Base-by-base conservation (phyloP, 768 basidiomycete genomes). In the Amanita rubescens region DNA sequence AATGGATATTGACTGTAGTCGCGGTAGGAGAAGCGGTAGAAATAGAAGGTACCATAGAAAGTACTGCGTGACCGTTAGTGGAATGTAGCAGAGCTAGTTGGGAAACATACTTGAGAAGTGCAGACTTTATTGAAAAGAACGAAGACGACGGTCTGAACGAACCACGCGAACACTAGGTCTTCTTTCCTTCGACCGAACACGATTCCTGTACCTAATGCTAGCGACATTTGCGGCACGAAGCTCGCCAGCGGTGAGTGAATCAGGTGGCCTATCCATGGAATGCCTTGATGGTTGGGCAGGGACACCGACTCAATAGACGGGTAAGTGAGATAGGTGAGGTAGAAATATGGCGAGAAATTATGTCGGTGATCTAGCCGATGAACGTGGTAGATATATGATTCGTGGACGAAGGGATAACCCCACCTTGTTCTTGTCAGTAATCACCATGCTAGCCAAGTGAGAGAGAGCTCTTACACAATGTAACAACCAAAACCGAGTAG, bases 41-140 rank as follows among this genome's bases (percentile, higher is more conserved):
- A 98, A 81, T 47, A 93, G 81, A 12, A 92, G 81, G 65, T 94
- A 97, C 96, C 96, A 99, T 35, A 95, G 75, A 70, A 98, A 99
- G 67, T 99, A 99, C 89, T 98, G 68, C 34, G 12, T 7, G 8
- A 25, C 41, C 46, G 19, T 49, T 11, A 44, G 47, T 27, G 51
- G 25, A 15, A 11, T 32, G 42, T n/a, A 51, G 46, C 49, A 17
- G 47, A 27, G 27, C 33, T 42, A 32, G 48, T 24, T 46, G 44
- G 45, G 33, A 11, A 1, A 63, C 65, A 42, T 59, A 90, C 92
- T 76, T 95, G 93, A 0, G 94, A 96, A 0, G 96, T 99, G 78
- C 94, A 96, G 48, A 99, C 96, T 68, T 95, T 94, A 67, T 98
- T 99, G 73, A 98, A 95, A 7, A 92, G 70, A n/a, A 97, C 94